A percentile compares a stretch with the other conserved stretches of the same genome.
Evolutionary conservation across 1,139 yeast species (phyloP).

Genomic region (Blastobotrys persicus): DNA sequence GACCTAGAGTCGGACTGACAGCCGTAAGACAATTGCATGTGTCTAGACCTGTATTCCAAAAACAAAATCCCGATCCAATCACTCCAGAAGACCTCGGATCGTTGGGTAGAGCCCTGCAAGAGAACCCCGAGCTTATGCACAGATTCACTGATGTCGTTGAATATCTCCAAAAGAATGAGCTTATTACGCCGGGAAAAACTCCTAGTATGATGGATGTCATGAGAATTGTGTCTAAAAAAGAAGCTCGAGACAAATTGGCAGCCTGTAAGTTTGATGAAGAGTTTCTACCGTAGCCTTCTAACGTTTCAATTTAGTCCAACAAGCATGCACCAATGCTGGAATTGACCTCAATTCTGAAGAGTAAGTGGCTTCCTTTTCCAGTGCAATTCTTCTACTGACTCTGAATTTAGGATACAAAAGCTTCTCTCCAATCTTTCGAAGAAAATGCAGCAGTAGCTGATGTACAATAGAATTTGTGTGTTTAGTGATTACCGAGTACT

Average conservation of each 20-base stretch:
- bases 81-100: slow-evolving; percentile 5
- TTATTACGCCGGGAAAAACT: slow-evolving; percentile 15
- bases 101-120: slow-evolving; percentile 4
- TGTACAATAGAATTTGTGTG: not conserved
- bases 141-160: slow-evolving; percentile 13
- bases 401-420: not conserved
- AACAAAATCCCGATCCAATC: slow-evolving; percentile 2
- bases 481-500: too few relatives aligned
- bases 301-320: not conserved
- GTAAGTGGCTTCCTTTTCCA: too few relatives aligned
- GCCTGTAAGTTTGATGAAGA: slow-evolving; percentile 12
- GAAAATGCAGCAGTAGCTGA: not conserved
- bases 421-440: slow-evolving; percentile 5
- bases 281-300: not conserved
- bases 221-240: slow-evolving; percentile 16
- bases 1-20: not conserved
- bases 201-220: slow-evolving; percentile 16
- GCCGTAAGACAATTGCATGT: not conserved
- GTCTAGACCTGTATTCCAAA: not conserved
- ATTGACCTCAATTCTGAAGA: slow-evolving; percentile 17
- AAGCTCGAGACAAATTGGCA: slow-evolving; percentile 17
- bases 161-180: slow-evolving; percentile 12
- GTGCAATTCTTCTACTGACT: not conserved
- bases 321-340: slow-evolving; percentile 12
- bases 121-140: slow-evolving; percentile 14